Evolutionary conservation across 345 rosid genomes (phyloP).

Genomic region (Linum lewisii): DNA sequence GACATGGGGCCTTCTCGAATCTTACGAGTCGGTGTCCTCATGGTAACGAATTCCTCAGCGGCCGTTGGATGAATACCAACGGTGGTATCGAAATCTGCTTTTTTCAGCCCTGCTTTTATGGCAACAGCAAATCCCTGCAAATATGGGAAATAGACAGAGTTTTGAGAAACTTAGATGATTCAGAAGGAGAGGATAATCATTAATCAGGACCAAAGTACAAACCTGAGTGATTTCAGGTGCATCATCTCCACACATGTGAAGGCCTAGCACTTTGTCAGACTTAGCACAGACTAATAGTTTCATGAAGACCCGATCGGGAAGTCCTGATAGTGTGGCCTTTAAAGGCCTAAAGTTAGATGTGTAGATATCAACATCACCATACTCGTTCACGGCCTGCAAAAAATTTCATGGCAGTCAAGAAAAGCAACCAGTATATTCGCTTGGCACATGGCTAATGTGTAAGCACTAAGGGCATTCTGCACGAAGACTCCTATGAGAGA

Average conservation of each 20-base stretch:
- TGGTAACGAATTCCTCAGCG: constrained; percentile 85
- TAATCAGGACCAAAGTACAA: constrained; percentile 2
- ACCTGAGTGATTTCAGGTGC: constrained; percentile 87
- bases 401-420: constrained; percentile 10
- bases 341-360: constrained; percentile 86
- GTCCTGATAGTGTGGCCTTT: constrained; percentile 90
- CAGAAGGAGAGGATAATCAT: not conserved
- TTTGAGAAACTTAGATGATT: not conserved
- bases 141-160: constrained; percentile 9
- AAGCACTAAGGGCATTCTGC: too few relatives aligned
- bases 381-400: constrained; percentile 65
- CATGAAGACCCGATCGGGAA: constrained; percentile 83
- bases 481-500: not conserved
- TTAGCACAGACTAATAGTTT: constrained; percentile 78
- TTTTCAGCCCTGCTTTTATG: constrained; percentile 84
- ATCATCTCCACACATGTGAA: constrained; percentile 94
- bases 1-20: constrained; percentile 42
- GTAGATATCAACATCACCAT: constrained; percentile 71
- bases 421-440: constrained; percentile 9
- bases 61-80: constrained; percentile 91
- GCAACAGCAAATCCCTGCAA: constrained; percentile 92
- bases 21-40: constrained; percentile 78
- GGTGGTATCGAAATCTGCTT: constrained; percentile 78
- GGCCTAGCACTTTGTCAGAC: constrained; percentile 60
- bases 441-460: too few relatives aligned